Conservation (phyloP, 2,329 filamentous ascomycete genomes). For the Colletotrichum camelliae region DNA sequence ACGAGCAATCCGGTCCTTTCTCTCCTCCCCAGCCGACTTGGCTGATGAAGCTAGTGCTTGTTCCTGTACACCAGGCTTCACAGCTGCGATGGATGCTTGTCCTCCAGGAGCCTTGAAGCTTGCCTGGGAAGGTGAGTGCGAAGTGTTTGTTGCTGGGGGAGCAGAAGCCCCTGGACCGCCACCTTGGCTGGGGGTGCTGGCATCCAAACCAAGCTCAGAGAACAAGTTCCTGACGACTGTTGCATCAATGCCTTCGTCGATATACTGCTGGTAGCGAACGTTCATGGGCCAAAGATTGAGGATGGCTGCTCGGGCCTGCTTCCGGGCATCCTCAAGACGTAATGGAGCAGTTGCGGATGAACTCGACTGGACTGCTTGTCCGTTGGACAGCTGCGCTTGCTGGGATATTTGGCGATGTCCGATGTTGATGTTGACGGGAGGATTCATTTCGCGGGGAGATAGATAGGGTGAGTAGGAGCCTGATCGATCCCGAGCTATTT, state of each 20-base stretch:
- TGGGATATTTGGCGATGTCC: not conserved
- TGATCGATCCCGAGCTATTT: constrained; percentile 47
- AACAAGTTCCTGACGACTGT: constrained; percentile 69
- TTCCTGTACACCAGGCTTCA: not conserved
- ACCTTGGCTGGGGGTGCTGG: constrained; percentile 27
- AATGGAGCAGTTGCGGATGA: not conserved
- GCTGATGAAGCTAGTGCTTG: constrained; percentile 19
- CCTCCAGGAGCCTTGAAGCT: not conserved
- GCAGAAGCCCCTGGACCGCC: not conserved
- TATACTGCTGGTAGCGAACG: constrained; percentile 75
- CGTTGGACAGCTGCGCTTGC: not conserved
- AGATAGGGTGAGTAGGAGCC: constrained; percentile 59
- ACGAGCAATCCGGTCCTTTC: constrained; percentile 79
- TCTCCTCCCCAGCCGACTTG: constrained; percentile 56
- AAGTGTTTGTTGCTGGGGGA: not conserved
- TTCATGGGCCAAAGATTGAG: constrained; percentile 69
- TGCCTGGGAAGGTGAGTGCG: not conserved
- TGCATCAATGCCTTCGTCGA: constrained; percentile 75
- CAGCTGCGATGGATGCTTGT: not conserved
- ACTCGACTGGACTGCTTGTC: not conserved
- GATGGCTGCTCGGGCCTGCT: constrained; percentile 71
- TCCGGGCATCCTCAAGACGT: constrained; percentile 48
- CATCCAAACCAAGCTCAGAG: constrained; percentile 67
- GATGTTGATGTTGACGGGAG: not conserved
- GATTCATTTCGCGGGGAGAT: constrained; percentile 52